phyloP scores from a whole-genome alignment of 495 filamentous ascomycete genomes.

The Penicillium arizonense region DNA sequence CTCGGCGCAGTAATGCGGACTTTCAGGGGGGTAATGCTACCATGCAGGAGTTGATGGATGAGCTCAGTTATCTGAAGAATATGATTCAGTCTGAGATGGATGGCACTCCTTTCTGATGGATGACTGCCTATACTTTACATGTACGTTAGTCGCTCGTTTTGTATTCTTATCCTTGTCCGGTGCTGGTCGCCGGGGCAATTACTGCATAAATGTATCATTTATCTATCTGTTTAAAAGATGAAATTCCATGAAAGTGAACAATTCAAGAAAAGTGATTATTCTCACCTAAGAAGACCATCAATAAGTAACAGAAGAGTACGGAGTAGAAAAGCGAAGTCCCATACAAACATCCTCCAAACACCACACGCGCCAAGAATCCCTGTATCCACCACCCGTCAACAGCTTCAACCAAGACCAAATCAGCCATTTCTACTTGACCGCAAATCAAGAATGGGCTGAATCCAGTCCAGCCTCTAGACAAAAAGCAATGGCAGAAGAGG shows the following conservation, averaged over 20 bases:
- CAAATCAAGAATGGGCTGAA: constrained; percentile 24
- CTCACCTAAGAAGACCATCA: no score
- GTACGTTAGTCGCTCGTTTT: background rate
- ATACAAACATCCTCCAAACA: constrained; percentile 7
- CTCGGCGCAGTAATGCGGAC: constrained; percentile 23
- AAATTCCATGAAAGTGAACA: background rate
- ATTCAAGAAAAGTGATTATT: background rate
- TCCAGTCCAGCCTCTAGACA: background rate
- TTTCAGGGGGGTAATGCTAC: constrained; percentile 31
- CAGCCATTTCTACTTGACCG: constrained; percentile 2
- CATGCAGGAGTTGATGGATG: constrained; percentile 51
- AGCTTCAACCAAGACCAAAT: constrained; percentile 16
- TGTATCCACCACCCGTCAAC: constrained; percentile 24
- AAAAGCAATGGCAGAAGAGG: constrained; percentile 27
- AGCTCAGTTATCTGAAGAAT: constrained; percentile 51
- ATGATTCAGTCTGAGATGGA: constrained; percentile 44
- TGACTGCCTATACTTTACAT: background rate
- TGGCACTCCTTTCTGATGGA: constrained; percentile 22
- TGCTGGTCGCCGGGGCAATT: constrained; percentile 6
- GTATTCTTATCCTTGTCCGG: constrained; percentile 1
- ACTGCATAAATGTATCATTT: constrained; percentile 7
- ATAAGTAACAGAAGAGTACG: no score
- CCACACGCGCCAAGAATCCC: constrained; percentile 33
- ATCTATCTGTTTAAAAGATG: background rate
- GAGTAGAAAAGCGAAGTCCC: background rate